Conservation (phyloP, 169 alveolate genomes). For the Eimeria sp. region DNA sequence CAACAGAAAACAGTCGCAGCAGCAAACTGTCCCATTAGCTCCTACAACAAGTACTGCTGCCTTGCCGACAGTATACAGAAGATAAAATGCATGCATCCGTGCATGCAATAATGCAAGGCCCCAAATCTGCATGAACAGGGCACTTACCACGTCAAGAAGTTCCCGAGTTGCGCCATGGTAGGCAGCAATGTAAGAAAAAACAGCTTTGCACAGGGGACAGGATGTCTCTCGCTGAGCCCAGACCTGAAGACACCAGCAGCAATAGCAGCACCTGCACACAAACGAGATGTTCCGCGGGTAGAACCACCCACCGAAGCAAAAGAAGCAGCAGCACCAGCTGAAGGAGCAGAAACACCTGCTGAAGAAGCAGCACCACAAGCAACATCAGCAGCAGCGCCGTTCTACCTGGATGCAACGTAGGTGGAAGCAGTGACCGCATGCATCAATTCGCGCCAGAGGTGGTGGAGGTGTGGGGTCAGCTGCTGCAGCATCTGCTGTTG, state of each 20-base stretch:
- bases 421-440: conserved; percentile 64
- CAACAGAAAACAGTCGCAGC: background rate
- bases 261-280: background rate
- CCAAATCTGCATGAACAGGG: background rate
- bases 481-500: background rate
- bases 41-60: background rate
- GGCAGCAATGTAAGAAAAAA: conserved; percentile 75
- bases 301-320: background rate
- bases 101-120: too few relatives aligned
- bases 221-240: conserved; percentile 83
- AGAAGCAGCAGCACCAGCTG: too few relatives aligned
- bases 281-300: background rate
- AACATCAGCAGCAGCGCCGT: too few relatives aligned
- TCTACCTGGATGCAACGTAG: conserved; percentile 35
- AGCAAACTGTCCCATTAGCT: too few relatives aligned
- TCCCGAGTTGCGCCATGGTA: conserved; percentile 75
- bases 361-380: background rate
- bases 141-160: conserved; percentile 67
- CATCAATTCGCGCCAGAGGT: conserved; percentile 38
- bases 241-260: conserved; percentile 50
- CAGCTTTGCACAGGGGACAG: conserved; percentile 82
- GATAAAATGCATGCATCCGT: background rate
- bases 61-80: background rate
- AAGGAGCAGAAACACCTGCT: background rate
- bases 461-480: conserved; percentile 36